Evolutionary conservation across 1,284 basidiomycete genomes (phyloP).

Genomic region (Phellinidium pouzarii): DNA sequence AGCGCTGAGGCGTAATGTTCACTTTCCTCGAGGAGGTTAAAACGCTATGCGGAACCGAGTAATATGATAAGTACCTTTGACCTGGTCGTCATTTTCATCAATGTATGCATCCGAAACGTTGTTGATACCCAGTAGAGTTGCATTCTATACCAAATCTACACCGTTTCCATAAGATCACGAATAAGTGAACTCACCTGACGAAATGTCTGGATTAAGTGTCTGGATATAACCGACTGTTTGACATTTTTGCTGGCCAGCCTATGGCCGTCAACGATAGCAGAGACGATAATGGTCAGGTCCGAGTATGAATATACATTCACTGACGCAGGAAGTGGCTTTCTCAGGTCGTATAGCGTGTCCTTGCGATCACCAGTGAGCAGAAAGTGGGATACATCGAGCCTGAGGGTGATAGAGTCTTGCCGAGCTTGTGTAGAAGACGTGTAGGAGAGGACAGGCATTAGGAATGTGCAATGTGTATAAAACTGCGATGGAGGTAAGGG

Average conservation of each 20-base stretch:
- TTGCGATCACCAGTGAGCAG: conserved; percentile 1
- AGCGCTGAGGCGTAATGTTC: conserved; percentile 37
- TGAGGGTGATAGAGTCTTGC: background rate
- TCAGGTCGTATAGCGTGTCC: conserved; percentile 24
- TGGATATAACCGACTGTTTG: conserved; percentile 41
- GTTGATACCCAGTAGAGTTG: conserved; percentile 46
- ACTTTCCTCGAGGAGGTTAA: conserved; percentile 29
- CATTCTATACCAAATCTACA: conserved; percentile 39
- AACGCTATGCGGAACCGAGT: background rate
- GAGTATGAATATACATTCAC: conserved; percentile 48
- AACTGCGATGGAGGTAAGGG: background rate
- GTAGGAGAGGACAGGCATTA: conserved; percentile 11
- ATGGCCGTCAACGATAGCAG: conserved; percentile 43
- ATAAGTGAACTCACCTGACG: conserved; percentile 38
- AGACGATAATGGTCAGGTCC: conserved; percentile 45
- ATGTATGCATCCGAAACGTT: conserved; percentile 45
- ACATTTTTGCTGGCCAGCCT: conserved; percentile 35
- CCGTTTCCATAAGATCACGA: background rate
- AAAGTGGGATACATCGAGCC: conserved; percentile 4
- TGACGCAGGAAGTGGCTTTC: conserved; percentile 36
- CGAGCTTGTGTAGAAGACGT: background rate
- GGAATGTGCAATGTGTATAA: background rate
- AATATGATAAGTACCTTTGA: conserved; percentile 32
- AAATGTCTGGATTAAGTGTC: conserved; percentile 45
- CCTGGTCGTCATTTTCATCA: conserved; percentile 36